A percentile compares a stretch with the other conserved stretches of the same genome.
These are phyloP conservation scores for Nannizziopsis arthrosporioides DNA, from an alignment of 2,329 filamentous ascomycete genomes.

Conservation along the genomic window DNA sequence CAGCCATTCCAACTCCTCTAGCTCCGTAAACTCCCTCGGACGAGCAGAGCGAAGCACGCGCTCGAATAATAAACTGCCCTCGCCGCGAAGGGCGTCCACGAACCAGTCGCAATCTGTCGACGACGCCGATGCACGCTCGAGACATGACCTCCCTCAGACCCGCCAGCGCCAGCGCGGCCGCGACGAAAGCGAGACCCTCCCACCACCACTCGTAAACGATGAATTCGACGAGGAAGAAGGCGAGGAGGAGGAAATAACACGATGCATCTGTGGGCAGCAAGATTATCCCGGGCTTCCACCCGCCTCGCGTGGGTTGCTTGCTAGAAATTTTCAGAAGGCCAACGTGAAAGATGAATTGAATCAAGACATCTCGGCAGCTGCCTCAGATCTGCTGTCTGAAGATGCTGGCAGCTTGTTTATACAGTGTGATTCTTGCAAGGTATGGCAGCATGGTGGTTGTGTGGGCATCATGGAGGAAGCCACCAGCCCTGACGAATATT, in stretches of 20 bases:
- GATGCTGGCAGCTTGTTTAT: constrained; percentile 93
- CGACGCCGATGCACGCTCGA: constrained; percentile 40
- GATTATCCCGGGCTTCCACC: constrained; percentile 76
- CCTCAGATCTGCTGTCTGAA: constrained; percentile 54
- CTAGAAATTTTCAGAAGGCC: constrained; percentile 48
- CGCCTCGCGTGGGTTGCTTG: constrained; percentile 45
- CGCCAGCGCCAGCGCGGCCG: constrained; percentile 68
- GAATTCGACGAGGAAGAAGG: constrained; percentile 47
- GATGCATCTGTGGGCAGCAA: constrained; percentile 86
- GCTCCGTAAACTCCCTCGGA: constrained; percentile 56
- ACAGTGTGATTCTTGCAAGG: constrained; percentile 93
- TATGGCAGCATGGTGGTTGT: constrained; percentile 97
- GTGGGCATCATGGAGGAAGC: constrained; percentile 94
- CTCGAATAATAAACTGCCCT: constrained; percentile 59
- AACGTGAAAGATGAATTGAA: constrained; percentile 47
- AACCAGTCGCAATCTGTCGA: constrained; percentile 42
- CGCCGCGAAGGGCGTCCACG: constrained; percentile 63
- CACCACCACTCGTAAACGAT: constrained; percentile 29
- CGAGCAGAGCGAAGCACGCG: constrained; percentile 64
- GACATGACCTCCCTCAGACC: constrained; percentile 56
- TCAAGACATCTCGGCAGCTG: constrained; percentile 47
- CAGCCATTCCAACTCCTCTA: constrained; percentile 67
- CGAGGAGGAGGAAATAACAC: constrained; percentile 84
- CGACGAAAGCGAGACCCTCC: constrained; percentile 52
- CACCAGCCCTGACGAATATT: constrained; percentile 90